Conservation (phyloP, 2,329 filamentous ascomycete genomes). For the Metarhizium guizhouense region DNA sequence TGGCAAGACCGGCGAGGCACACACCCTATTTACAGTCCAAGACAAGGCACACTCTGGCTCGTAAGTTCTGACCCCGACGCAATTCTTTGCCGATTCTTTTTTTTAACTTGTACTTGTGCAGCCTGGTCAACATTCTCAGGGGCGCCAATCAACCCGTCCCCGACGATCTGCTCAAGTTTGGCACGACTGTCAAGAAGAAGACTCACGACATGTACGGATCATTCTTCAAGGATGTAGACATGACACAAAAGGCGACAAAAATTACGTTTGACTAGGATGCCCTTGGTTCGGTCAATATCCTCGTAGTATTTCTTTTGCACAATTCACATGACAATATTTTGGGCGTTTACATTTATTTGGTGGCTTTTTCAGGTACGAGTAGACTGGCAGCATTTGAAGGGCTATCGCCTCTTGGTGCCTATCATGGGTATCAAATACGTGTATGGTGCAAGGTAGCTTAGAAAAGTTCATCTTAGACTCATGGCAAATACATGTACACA, state of each 20-base stretch:
- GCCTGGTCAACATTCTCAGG: conserved; percentile 88
- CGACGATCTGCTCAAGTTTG: conserved; percentile 86
- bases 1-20: conserved; percentile 77
- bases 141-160: conserved; percentile 88
- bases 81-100: background rate
- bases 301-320: too few relatives aligned
- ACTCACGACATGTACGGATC: conserved; percentile 88
- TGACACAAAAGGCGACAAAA: conserved; percentile 78
- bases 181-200: conserved; percentile 99
- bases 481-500: too few relatives aligned
- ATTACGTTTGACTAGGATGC: conserved; percentile 68
- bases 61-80: conserved; percentile 41
- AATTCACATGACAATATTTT: too few relatives aligned
- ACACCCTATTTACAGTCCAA: conserved; percentile 90
- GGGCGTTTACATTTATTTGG: too few relatives aligned
- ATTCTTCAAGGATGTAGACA: conserved; percentile 86
- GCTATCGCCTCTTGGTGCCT: too few relatives aligned
- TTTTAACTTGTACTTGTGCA: conserved; percentile 21
- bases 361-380: too few relatives aligned
- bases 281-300: too few relatives aligned
- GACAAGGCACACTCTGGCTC: conserved; percentile 88
- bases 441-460: too few relatives aligned
- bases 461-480: too few relatives aligned
- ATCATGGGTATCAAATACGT: too few relatives aligned
- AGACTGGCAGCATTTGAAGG: too few relatives aligned